Conservation (phyloP, 148 eudicot genomes). For the Beta vulgaris region DNA sequence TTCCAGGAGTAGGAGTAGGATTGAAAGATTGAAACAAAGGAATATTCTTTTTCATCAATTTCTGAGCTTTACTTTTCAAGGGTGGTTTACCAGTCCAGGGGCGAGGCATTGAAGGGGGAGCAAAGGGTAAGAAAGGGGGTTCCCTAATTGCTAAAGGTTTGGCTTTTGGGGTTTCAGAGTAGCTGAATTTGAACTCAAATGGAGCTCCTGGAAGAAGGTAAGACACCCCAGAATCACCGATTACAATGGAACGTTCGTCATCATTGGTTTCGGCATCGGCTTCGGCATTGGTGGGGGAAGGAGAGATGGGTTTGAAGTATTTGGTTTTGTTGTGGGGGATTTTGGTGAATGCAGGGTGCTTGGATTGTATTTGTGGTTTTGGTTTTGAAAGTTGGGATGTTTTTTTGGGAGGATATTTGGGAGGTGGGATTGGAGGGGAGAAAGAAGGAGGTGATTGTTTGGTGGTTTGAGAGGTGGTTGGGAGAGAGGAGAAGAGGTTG, state of each 20-base stretch:
- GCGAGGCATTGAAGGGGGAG: constrained; percentile 82
- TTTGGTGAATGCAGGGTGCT: constrained; percentile 49
- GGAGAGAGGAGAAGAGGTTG: constrained; percentile 68
- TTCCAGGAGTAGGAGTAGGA: constrained; percentile 13
- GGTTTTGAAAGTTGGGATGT: constrained; percentile 23
- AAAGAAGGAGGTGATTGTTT: constrained; percentile 1
- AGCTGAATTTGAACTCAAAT: constrained; percentile 85
- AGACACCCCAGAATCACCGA: constrained; percentile 76
- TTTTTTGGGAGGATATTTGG: constrained; percentile 55
- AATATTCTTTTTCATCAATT: constrained; percentile 44
- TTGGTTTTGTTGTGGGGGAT: constrained; percentile 57
- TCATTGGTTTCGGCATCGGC: neutral
- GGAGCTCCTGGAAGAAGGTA: constrained; percentile 84
- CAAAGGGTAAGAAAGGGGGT: constrained; percentile 88
- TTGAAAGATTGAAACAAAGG: constrained; percentile 53
- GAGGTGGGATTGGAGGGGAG: constrained; percentile 59
- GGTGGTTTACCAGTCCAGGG: constrained; percentile 99
- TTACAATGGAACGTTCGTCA: constrained; percentile 47
- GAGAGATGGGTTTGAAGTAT: constrained; percentile 61
- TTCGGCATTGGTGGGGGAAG: neutral
- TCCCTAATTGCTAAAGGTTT: constrained; percentile 76
- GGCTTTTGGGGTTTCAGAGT: constrained; percentile 82
- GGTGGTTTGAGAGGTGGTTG: constrained; percentile 38
- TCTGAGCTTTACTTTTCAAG: constrained; percentile 44
- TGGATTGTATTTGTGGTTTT: constrained; percentile 12